Base-by-base conservation (phyloP, 2,329 filamentous ascomycete species). In the Blumeria hordei region DNA sequence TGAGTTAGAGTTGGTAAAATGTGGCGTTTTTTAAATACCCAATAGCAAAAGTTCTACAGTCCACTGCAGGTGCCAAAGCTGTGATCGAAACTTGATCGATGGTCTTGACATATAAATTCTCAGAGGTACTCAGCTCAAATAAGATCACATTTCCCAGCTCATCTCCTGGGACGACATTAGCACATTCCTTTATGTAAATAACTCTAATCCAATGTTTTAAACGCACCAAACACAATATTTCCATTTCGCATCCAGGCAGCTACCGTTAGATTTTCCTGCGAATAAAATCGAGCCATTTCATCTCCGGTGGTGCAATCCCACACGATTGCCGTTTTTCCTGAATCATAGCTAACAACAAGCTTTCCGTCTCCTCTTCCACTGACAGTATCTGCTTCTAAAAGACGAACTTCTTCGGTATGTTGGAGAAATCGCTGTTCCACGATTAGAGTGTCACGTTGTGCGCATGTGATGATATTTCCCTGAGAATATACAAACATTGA, bases 191-290 rank as follows among this genome's bases (percentile, higher is more conserved):
- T 14, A 41, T 9, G 18, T 1, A 14, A 45, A 5, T 12, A 18
- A 14, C 21, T 14, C 10, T 18, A 16, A 36, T 36, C 7, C 16
- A 6, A 39, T 37, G 37, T 55, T 55, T 10, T 33, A 50, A 55
- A 64, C 80, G 68, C 74, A 95, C 90, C 92, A 72, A 96, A 96
- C 39, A 87, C 90, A 60, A 98, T 82, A 69, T 94, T 94, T 55
- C 92, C 92, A 69, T 95, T 95, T 47, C 83, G 78, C 88, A 98
- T 95, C 87, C 92, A 98, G 11, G 85, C 75, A 39, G 88, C 90
- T 34, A 86, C 82, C 21, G 81, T 81, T 59, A 96, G 75, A 60
- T 85, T 78, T 64, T 94, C 87, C 64, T 94, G 95, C 0, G 88
- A 92, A 28, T 83, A 81, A 70, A 96, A 96, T n/a, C 88, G 78